Percentiles rank a stretch among this genome's conserved stretches.
These are phyloP conservation scores for Irpex sp. DNA, from an alignment of 1,284 basidiomycete species.

Conservation along the genomic window DNA sequence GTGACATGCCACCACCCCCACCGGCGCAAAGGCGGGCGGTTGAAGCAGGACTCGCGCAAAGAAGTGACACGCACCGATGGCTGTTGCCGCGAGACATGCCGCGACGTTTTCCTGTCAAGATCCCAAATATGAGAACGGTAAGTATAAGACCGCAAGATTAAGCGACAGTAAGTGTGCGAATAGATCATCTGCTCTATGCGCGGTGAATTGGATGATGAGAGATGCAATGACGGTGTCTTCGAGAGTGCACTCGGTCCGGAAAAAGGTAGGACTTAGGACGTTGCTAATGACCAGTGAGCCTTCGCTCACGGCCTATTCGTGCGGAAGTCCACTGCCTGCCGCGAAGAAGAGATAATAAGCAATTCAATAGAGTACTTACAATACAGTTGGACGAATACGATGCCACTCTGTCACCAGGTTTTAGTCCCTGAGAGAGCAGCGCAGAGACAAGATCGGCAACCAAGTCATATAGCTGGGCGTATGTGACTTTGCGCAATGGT, in stretches of 20 bases:
- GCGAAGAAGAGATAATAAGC: too few relatives aligned
- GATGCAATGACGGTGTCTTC: background rate
- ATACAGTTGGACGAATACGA: slow-evolving; percentile 81
- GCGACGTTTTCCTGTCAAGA: slow-evolving; percentile 65
- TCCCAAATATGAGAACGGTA: background rate
- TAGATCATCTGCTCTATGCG: background rate
- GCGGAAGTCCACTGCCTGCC: too few relatives aligned
- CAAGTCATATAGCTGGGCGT: slow-evolving; percentile 54
- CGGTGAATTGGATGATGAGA: background rate
- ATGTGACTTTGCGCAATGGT: slow-evolving; percentile 44
- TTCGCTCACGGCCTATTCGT: too few relatives aligned
- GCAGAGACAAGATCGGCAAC: slow-evolving; percentile 63
- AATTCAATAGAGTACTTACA: slow-evolving; percentile 35
- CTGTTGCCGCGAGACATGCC: slow-evolving; percentile 70
- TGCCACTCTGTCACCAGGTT: slow-evolving; percentile 70
- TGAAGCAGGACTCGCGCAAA: background rate
- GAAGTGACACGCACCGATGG: slow-evolving; percentile 42
- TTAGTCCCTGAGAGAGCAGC: slow-evolving; percentile 53
- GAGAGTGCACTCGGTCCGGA: background rate
- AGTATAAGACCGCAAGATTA: background rate
- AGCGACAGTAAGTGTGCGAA: background rate
- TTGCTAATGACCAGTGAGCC: background rate
- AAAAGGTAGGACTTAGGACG: background rate
- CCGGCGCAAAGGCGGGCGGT: background rate
- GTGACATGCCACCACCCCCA: background rate